Base-by-base conservation (phyloP, 495 filamentous ascomycete species). In the Terfezia boudieri region DNA sequence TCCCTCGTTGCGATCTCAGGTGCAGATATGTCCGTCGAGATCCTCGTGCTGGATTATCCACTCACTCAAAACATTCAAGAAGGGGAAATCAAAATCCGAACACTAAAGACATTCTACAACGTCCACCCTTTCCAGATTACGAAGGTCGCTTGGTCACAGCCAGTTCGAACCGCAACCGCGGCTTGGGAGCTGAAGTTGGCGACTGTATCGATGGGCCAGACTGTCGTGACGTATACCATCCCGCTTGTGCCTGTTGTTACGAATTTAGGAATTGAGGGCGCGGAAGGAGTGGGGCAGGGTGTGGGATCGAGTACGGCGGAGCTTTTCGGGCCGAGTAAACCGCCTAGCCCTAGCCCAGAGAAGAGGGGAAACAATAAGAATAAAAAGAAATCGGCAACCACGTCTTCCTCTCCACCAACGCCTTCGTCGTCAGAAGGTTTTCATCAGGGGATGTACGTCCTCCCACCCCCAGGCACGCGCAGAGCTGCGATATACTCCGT, bases 61-160 rank as follows among this genome's bases (percentile, higher is more conserved):
- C 26, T 32, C 26, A 32, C 26, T 32, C 26, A 4, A 4, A 32
- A 32, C 26, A 7, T 32, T 32, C 4, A 32, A 32, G 26, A 32
- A 32, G 26, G 26, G 26, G 26, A 32, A 32, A 32, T 32, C 26
- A 77, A 76, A 38, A 67, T 80, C 43, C 55, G 70, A 37, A 70
- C 74, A 36, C 73, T 92, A 59, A 70, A 70, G 53, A 67, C 71
- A 0, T 81, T 85, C 65, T 76, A 74, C 53, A 70, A 79, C 20
- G 87, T 86, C 14, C 90, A 95, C 65, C 77, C 83, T 1, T 76
- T 82, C 50, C 80, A 85, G 57, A 92, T 95, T 66, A 95, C 89
- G 5, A 82, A 80, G 58, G 71, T 94, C 51, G 72, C 74, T 55
- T 89, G 94, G 66, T 89, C 88, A 7, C 55, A 72, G 50, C 70